Base-by-base conservation (phyloP, 441 rosid genomes). In the Gossypium davidsonii region DNA sequence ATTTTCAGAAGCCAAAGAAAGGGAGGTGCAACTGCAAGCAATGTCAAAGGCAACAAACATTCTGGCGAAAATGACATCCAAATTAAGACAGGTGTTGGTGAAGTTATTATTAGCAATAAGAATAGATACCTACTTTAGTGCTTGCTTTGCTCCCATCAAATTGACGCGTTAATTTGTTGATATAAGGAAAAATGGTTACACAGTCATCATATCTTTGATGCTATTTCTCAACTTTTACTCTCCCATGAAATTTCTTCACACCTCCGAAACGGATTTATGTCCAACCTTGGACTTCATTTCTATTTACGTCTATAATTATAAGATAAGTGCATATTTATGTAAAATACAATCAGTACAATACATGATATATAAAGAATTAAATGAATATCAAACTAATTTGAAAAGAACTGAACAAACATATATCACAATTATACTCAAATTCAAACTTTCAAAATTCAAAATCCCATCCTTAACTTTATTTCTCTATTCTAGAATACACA, bases 181-280 rank as follows among this genome's bases (percentile, higher is more conserved):
- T 58, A 4, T 1, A 3, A 34, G 20, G 14, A 52, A 46, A 46
- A 12, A 9, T 3, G 60, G 20, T 34, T 51, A 44, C 37, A 14
- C 28, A 34, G 61, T 26, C 51, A 44, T 46, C 3, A 8, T 9
- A 15, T 17, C 0, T 34, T 34, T 62, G 49, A 37, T 62, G 49
- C 26, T 34, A 37, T 62, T 62, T 37, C 26, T 62, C 67, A 62
- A 9, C 49, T 37, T 17, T 62, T 62, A 62, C 49, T 2, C 25
- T 34, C 67, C 23, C 18, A 9, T 46, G 57, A 70, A 56, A 56
- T 70, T 70, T 74, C 75, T 70, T 57, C 3, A 52, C 49, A 12
- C 65, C 49, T 46, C 49, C 42, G 44, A 46, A 76, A 31, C 28
- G 17, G 14, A 48, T 2, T 10, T 18, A 25, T 31, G 53, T 10